Evolutionary conservation across 768 basidiomycete species (phyloP).

Genomic region (Amanita inopinata): DNA sequence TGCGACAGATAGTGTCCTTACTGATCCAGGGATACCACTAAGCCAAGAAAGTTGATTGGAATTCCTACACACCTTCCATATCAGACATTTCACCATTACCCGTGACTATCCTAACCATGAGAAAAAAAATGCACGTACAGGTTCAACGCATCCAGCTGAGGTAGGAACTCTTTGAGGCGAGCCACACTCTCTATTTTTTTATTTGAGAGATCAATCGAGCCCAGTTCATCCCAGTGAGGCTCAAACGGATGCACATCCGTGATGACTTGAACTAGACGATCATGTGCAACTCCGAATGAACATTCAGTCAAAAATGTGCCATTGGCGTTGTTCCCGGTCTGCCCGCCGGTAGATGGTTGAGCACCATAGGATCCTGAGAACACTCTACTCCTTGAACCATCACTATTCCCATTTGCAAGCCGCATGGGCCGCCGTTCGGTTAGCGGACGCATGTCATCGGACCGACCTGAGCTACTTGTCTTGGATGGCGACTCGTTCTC

Average conservation of each 20-base stretch:
- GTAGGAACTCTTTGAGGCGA: constrained; percentile 81
- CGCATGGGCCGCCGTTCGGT: constrained; percentile 29
- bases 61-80: constrained; percentile 37
- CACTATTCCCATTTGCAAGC: constrained; percentile 14
- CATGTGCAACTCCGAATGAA: constrained; percentile 91
- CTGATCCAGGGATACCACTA: constrained; percentile 61
- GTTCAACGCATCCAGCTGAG: constrained; percentile 61
- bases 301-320: constrained; percentile 83
- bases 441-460: constrained; percentile 40
- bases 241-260: constrained; percentile 94
- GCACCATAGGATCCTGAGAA: constrained; percentile 37
- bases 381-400: constrained; percentile 26
- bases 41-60: constrained; percentile 69
- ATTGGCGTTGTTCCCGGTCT: constrained; percentile 25
- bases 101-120: neutral
- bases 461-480: constrained; percentile 32
- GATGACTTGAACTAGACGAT: constrained; percentile 82
- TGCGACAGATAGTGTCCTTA: constrained; percentile 72
- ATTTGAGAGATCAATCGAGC: constrained; percentile 60
- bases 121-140: constrained; percentile 41
- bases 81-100: constrained; percentile 10
- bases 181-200: constrained; percentile 76
- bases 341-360: constrained; percentile 22
- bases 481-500: constrained; percentile 49
- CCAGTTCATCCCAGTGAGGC: constrained; percentile 85